Base-by-base conservation (phyloP, 1,284 basidiomycete genomes). In the Ustilago trichophora region DNA sequence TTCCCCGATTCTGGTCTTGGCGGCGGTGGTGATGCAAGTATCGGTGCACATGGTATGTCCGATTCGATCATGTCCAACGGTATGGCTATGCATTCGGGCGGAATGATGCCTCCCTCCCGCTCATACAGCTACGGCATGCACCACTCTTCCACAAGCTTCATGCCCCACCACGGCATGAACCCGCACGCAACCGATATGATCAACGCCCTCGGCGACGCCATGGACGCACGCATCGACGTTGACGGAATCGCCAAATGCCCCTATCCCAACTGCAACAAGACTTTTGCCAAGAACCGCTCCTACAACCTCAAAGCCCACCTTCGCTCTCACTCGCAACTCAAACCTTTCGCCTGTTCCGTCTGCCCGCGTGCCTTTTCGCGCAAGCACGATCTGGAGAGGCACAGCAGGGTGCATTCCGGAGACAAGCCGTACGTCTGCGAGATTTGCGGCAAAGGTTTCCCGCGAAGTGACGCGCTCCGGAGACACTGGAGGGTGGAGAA, bases 341-440 rank as follows among this genome's bases (percentile, higher is more conserved):
- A 77, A 44, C 76, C 78, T 9, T 80, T 80, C 50, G 64, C 69
- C 11, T 80, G 78, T 55, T 27, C 64, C n/a, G 68, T 72, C 33
- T 80, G 78, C 38, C 72, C 77, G 10, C 60, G 76, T 12, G 75
- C 78, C 10, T 80, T 80, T 42, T 71, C 70, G 31, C 66, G 78
- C 24, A 80, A 78, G 50, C 78, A 80, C 57, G 78, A 80, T 48
- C 54, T 80, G 31, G 78, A 80, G 58, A 52, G 78, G 19, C 78
- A 80, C 49, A 73, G 77, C 16, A 69, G 78, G 9, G 77, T 80
- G 2, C 78, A 80, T 38, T 77, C 76, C 15, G 79, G 79, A 32
- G 79, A 81, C 54, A 77, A 77, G 52, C 79, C 79, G 15, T 81
- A 81, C 46, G 59, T 80, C 2, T 81, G 79, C 56, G 66, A 76